Base-by-base conservation (phyloP, 805 yeast genomes). In the Nakazawaea wyomingensis region DNA sequence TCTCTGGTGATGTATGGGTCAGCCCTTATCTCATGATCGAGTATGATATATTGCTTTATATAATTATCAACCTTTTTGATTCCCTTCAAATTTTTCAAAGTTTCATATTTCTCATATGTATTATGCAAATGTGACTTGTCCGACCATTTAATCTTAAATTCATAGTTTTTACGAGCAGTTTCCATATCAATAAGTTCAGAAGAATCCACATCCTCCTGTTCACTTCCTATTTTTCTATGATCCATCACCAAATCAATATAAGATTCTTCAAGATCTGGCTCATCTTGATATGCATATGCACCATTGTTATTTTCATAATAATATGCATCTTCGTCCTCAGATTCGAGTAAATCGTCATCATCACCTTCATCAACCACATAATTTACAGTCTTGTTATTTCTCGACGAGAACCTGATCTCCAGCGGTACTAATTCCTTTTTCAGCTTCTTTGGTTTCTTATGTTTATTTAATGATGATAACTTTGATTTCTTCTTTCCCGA, bases 81-180 rank as follows among this genome's bases (percentile, higher is more conserved):
- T 34, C 99, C 99, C 58, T 82, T 82, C 48, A 70, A 61, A 16
- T 63, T 59, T 36, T 73, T 74, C 39, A 82, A 56, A 3, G 64
- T 60, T 10, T 62, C 64, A 63, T 83, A 89, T 2, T 76, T 60
- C 59, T 90, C 96, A 97, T 97, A 93, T 0, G 96, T 82, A 61
- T 91, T 93, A 64, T 93, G 99, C 48, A 93, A 69, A 65, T 93
- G 98, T 11, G 97, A 85, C 48, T 79, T 71, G 42, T 77, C 86
- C 16, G 76, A 71, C 99, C 99, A 93, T 65, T 93, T 93, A 53
- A 93, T 74, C 52, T 71, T 61, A 57, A 77, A 72, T 50, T 74
- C 76, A 54, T 70, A 82, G 11, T 49, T 49, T 35, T 57, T 52
- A 4, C 50, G 26, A 39, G 51, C 48, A 7, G 33, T 40, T 10